Evolutionary conservation across 169 alveolate species (phyloP).

Genomic region (Cryptosporidium viatorum): DNA sequence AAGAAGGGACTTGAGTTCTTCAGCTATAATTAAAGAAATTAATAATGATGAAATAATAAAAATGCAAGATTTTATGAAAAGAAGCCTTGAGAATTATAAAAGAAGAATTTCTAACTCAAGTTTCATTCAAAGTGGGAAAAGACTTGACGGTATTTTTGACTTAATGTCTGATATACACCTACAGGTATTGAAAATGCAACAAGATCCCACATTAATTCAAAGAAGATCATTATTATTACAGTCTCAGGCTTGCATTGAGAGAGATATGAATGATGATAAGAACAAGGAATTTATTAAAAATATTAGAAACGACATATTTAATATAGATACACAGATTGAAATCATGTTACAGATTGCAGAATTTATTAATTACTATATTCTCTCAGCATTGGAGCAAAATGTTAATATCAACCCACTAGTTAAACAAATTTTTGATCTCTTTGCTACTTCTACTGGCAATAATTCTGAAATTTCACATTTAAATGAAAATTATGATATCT

Average conservation of each 20-base stretch:
- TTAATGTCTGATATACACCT: conserved; percentile 19
- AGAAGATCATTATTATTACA: conserved; percentile 50
- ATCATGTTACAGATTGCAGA: conserved; percentile 33
- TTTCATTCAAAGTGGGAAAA: conserved; percentile 16
- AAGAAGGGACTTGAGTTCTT: not conserved
- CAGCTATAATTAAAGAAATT: not conserved
- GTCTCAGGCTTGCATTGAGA: conserved; percentile 51
- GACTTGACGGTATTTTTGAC: conserved; percentile 16
- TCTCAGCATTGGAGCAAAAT: conserved; percentile 58
- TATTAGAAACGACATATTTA: conserved; percentile 33
- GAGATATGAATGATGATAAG: conserved; percentile 56
- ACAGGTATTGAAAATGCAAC: conserved; percentile 44
- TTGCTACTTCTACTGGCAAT: not conserved
- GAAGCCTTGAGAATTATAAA: not conserved
- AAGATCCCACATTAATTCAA: conserved; percentile 51
- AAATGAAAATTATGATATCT: not conserved
- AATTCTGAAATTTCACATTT: not conserved
- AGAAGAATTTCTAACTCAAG: conserved; percentile 19
- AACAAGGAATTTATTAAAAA: conserved; percentile 25
- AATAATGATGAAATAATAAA: not conserved
- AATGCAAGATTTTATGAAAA: conserved; percentile 6
- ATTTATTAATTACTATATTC: conserved; percentile 37
- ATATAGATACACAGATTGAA: conserved; percentile 47
- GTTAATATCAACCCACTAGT: conserved; percentile 40
- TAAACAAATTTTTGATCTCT: conserved; percentile 17